Evolutionary conservation across 2,329 filamentous ascomycete species (phyloP), one percentile per base, ranked within the genome.

Genomic region (Cladosporium cucumerinum): DNA sequence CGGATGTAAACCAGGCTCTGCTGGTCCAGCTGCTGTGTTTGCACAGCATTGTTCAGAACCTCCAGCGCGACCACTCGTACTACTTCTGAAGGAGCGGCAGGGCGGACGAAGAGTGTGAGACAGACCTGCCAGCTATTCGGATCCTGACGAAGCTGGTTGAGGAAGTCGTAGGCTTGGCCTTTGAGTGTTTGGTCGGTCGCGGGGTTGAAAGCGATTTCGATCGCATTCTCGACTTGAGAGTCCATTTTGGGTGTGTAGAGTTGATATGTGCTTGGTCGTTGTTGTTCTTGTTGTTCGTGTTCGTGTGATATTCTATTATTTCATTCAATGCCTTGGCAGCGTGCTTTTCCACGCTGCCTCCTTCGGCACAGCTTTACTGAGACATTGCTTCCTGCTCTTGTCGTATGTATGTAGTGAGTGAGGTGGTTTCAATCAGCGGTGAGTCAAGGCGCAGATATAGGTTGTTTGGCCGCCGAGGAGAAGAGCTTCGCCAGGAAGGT

Each of bases 41-140:
- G 91, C 55, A 97, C 87, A 57, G 93, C 92, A 80, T 91, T 92
- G 80, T 97, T 98, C 78, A 99, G 88, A 58, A 97, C 88, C 76
- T 99, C 95, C 68, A 99, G 86, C 68, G 91, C 92, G 67, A 95
- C 90, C 76, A 97, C 87, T 61, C 95, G 91, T 59, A 96, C 90
- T 62, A 97, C 88, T 71, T 97, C 93, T 69, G 90, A 88, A 60
- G 89, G 82, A 67, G 87, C 87, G 57, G 92, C 92, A 28, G 85
- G 85, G 76, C 91, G 87, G 63, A 88, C 91, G 81, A 98, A 98
- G 71, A 99, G 88, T 39, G 86, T 81, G 62, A 95, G 87, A 80
- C 93, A 96, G 72, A 92, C 87, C 78, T 96, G 93, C 92, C 94
- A 97, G 78, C 90, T 93, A 73, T 91, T 88, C 57, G 91, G 87